phyloP scores from a whole-genome alignment of 371 early-diverging fungal genomes.

The Mucor sp. region DNA sequence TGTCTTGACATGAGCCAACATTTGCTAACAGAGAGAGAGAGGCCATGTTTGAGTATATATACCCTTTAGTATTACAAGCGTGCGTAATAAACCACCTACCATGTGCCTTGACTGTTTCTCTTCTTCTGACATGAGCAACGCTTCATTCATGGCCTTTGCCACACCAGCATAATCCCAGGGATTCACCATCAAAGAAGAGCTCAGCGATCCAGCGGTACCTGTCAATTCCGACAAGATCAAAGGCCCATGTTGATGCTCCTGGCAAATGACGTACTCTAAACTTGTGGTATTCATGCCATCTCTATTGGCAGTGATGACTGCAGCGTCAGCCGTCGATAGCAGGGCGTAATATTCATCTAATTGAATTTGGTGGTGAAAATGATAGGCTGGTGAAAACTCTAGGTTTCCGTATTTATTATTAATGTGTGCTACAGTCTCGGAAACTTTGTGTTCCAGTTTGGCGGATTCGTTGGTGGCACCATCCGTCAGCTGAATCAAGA shows the following conservation, averaged over 20 bases:
- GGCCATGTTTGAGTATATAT: too few relatives aligned
- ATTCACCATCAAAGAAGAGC: slow-evolving; percentile 92
- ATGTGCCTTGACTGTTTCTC: slow-evolving; percentile 80
- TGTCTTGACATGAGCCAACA: slow-evolving; percentile 83
- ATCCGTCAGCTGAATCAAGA: slow-evolving; percentile 83
- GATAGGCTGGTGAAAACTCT: slow-evolving; percentile 93
- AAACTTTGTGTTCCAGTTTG: slow-evolving; percentile 83
- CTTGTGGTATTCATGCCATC: slow-evolving; percentile 99
- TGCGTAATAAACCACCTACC: too few relatives aligned
- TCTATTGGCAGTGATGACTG: slow-evolving; percentile 92
- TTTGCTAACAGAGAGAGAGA: too few relatives aligned
- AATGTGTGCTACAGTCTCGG: slow-evolving; percentile 88
- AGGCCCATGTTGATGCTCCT: slow-evolving; percentile 88
- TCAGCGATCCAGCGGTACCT: slow-evolving; percentile 93
- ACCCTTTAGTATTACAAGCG: too few relatives aligned
- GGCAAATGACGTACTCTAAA: slow-evolving; percentile 98
- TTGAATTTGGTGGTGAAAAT: slow-evolving; percentile 94
- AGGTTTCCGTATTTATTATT: slow-evolving; percentile 96
- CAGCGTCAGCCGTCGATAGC: slow-evolving; percentile 92
- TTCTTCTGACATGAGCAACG: slow-evolving; percentile 81
- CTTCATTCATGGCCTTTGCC: slow-evolving; percentile 89
- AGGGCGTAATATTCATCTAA: slow-evolving; percentile 95
- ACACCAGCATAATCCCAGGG: slow-evolving; percentile 98
- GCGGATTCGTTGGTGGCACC: slow-evolving; percentile 50
- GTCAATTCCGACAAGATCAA: slow-evolving; percentile 97